These are phyloP conservation scores for Aspergillus sp. DNA, from an alignment of 2,329 filamentous ascomycete genomes.

Conservation along the genomic window DNA sequence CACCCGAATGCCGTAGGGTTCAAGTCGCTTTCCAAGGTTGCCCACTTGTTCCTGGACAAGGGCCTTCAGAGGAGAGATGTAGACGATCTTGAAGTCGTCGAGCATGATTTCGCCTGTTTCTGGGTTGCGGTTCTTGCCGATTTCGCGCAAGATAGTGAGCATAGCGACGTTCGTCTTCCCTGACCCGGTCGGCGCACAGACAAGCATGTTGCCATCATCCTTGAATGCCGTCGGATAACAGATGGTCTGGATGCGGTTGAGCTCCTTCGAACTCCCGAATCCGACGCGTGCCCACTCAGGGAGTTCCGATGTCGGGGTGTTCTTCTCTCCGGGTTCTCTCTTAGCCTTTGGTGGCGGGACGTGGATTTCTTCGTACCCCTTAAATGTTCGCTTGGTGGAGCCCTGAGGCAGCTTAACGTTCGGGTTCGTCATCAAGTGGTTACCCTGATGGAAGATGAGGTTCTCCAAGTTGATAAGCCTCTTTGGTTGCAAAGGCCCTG, in stretches of 20 bases:
- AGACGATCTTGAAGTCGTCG: conserved; percentile 97
- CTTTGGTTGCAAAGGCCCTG: conserved; percentile 78
- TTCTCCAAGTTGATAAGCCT: conserved; percentile 92
- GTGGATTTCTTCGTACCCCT: conserved; percentile 97
- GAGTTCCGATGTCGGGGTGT: conserved; percentile 78
- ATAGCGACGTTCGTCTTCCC: conserved; percentile 99
- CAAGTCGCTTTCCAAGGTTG: conserved; percentile 87
- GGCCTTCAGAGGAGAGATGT: conserved; percentile 92
- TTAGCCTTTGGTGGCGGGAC: conserved; percentile 88
- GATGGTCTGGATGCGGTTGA: conserved; percentile 93
- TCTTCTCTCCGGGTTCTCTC: conserved; percentile 68
- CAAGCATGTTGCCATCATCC: conserved; percentile 93
- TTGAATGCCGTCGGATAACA: conserved; percentile 88
- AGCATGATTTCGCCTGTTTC: conserved; percentile 89
- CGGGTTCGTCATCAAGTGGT: conserved; percentile 98
- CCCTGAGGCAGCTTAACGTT: conserved; percentile 90
- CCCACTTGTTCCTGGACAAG: conserved; percentile 96
- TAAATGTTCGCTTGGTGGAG: conserved; percentile 90
- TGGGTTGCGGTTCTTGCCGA: conserved; percentile 87
- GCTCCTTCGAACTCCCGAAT: conserved; percentile 75
- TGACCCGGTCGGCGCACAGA: conserved; percentile 93
- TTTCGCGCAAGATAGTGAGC: conserved; percentile 90
- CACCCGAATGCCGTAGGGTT: conserved; percentile 84
- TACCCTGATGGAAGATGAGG: conserved; percentile 93
- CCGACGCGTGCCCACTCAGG: conserved; percentile 86